These are phyloP conservation scores for Stachybotrys chartarum DNA, from an alignment of 2,329 filamentous ascomycete genomes.

Conservation along the genomic window DNA sequence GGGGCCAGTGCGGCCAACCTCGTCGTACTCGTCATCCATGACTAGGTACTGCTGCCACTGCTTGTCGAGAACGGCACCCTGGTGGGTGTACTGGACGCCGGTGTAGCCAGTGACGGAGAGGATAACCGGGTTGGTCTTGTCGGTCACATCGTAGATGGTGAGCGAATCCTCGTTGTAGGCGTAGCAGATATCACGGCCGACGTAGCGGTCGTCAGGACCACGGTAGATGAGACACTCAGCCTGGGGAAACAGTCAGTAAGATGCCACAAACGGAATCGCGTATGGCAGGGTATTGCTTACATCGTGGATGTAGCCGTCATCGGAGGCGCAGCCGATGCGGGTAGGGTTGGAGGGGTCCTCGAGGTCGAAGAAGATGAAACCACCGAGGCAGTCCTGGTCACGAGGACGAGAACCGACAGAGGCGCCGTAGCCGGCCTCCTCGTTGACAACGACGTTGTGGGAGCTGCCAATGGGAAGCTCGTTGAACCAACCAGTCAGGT, in stretches of 20 bases:
- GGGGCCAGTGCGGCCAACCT: constrained; percentile 19
- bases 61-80: constrained; percentile 42
- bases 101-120: constrained; percentile 46
- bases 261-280: background rate
- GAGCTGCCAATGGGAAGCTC: constrained; percentile 30
- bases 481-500: constrained; percentile 28
- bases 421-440: constrained; percentile 39
- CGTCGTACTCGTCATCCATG: constrained; percentile 46
- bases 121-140: constrained; percentile 36
- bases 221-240: constrained; percentile 17
- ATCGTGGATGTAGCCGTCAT: constrained; percentile 2
- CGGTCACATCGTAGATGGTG: constrained; percentile 28
- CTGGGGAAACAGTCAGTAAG: constrained; percentile 41
- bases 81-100: constrained; percentile 47
- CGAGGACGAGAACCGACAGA: constrained; percentile 36
- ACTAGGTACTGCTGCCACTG: constrained; percentile 31
- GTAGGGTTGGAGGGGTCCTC: constrained; percentile 45
- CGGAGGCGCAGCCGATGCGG: constrained; percentile 38
- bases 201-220: background rate
- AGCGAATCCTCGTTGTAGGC: constrained; percentile 1
- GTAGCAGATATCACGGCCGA: constrained; percentile 1
- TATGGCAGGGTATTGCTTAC: background rate
- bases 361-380: constrained; percentile 52
- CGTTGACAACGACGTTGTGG: constrained; percentile 45
- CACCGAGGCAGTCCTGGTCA: constrained; percentile 32